These are phyloP conservation scores for Suillus plorans DNA, from an alignment of 768 basidiomycete genomes.

Conservation along the genomic window DNA sequence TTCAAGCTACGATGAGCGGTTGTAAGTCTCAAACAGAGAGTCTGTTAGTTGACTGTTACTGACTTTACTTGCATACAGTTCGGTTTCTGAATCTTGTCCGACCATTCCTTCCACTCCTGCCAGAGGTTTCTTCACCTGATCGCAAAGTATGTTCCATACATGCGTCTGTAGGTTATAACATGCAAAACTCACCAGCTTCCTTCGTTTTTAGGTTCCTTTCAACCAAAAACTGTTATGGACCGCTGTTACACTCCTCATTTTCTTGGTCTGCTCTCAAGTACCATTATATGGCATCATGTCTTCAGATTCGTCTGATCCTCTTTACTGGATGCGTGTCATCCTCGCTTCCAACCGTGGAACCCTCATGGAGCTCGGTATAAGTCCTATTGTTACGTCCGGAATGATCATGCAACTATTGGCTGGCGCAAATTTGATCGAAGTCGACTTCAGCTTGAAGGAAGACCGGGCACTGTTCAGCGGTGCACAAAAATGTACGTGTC, in stretches of 20 bases:
- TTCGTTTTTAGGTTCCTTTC: conserved; percentile 76
- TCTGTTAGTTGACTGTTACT: conserved; percentile 4
- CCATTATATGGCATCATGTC: conserved; percentile 99
- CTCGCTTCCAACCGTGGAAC: conserved; percentile 98
- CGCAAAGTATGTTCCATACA: conserved; percentile 66
- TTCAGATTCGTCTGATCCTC: conserved; percentile 97
- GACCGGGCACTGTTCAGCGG: conserved; percentile 94
- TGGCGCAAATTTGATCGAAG: conserved; percentile 95
- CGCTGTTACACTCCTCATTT: conserved; percentile 97
- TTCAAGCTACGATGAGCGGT: conserved; percentile 65
- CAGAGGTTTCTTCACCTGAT: conserved; percentile 97
- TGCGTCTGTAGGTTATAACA: conserved; percentile 10
- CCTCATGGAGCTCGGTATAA: conserved; percentile 99
- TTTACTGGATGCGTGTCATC: conserved; percentile 99
- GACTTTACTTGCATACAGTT: conserved; percentile 47
- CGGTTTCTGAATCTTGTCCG: conserved; percentile 97
- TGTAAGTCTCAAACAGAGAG: conserved; percentile 46
- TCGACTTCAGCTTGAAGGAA: conserved; percentile 97
- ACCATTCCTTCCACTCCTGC: conserved; percentile 94
- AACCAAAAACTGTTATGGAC: conserved; percentile 99
- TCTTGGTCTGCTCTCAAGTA: conserved; percentile 99
- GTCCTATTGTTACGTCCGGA: conserved; percentile 94
- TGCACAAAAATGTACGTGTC: conserved; percentile 91
- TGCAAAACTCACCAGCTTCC: conserved; percentile 5
- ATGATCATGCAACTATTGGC: conserved; percentile 99